These are phyloP conservation scores for Capsicum pubescens DNA, from an alignment of 257 asterid genomes.

Conservation along the genomic window DNA sequence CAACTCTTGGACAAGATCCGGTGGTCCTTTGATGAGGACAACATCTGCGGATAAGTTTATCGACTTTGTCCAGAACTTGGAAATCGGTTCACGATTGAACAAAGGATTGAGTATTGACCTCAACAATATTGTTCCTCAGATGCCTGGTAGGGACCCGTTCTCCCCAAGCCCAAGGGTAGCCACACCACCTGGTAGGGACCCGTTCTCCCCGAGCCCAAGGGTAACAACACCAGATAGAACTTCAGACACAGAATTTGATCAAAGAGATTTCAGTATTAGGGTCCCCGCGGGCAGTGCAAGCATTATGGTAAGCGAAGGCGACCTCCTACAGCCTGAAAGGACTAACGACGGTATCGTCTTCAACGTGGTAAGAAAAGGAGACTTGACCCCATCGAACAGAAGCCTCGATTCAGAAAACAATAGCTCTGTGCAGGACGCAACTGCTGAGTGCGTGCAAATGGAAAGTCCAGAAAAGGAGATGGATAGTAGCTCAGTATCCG, in stretches of 20 bases:
- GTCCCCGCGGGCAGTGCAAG: constrained; percentile 42
- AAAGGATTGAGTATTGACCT: constrained; percentile 30
- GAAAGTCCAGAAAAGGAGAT: constrained; percentile 59
- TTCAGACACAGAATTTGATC: constrained; percentile 50
- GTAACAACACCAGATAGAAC: constrained; percentile 50
- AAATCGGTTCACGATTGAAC: constrained; percentile 42
- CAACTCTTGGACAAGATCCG: constrained; percentile 74
- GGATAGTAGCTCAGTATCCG: constrained; percentile 63
- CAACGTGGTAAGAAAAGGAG: constrained; percentile 71
- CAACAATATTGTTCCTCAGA: constrained; percentile 35
- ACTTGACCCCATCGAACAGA: constrained; percentile 57
- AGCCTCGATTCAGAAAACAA: constrained; percentile 55
- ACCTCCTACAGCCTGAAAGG: constrained; percentile 66
- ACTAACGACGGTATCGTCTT: constrained; percentile 68
- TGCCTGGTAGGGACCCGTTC: constrained; percentile 33
- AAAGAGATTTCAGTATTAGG: constrained; percentile 43
- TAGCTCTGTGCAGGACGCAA: constrained; percentile 44
- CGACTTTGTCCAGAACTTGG: constrained; percentile 70
- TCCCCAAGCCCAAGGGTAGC: constrained; percentile 44
- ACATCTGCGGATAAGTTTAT: constrained; percentile 69
- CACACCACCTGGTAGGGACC: constrained; percentile 42
- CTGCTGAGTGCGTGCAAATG: constrained; percentile 66
- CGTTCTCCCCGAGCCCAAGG: constrained; percentile 40
- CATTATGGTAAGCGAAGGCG: constrained; percentile 73
- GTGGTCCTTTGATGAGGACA: constrained; percentile 88